Evolutionary conservation across 1,284 basidiomycete genomes (phyloP), one percentile per base, ranked within the genome.

Genomic region (Tilletia setariae): DNA sequence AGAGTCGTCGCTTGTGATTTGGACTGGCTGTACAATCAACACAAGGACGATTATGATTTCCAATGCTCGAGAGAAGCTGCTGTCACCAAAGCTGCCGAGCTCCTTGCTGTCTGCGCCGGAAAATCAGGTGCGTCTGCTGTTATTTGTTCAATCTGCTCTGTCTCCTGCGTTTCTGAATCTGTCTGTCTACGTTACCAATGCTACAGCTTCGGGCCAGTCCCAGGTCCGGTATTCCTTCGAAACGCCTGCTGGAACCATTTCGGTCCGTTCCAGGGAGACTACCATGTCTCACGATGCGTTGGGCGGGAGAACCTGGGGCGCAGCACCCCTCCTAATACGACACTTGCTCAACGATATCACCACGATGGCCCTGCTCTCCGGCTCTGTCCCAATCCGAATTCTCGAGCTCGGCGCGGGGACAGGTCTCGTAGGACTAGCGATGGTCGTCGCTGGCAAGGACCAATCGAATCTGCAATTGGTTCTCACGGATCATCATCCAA

Each of bases 331-430:
- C 25, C 71, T 78, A 1, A 69, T 69, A 21, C 65, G 69, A 13
- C 73, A 77, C 53, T 74, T 79, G 0, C 62, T 79, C n/a, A 67
- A 73, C 4, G 70, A 71, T 21, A 13, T 4, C 16, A 42, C 2
- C n/a, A 32, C 23, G 4, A 63, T 1, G 19, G n/a, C 4, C 46
- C 23, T 15, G 11, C 51, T 53, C 6, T 21, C 16, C 13, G 21
- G 21, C 21, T 53, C 23, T 19, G 1, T 2, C 21, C 67, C 74
- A 3, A 32, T 65, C 1, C 69, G 65, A 16, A 64, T 78, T 0
- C 70, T 81, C 30, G 79, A 81, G 72, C 75, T 81, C 2, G 79
- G 79, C 11, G 78, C 79, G 1, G 79, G 79, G 9, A 80, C 79
- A 0, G 79, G 79, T 30, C 72, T 81, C 6, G 74, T 78, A 13